These are phyloP conservation scores for Candida germanica DNA, from an alignment of 805 yeast species.

Conservation along the genomic window DNA sequence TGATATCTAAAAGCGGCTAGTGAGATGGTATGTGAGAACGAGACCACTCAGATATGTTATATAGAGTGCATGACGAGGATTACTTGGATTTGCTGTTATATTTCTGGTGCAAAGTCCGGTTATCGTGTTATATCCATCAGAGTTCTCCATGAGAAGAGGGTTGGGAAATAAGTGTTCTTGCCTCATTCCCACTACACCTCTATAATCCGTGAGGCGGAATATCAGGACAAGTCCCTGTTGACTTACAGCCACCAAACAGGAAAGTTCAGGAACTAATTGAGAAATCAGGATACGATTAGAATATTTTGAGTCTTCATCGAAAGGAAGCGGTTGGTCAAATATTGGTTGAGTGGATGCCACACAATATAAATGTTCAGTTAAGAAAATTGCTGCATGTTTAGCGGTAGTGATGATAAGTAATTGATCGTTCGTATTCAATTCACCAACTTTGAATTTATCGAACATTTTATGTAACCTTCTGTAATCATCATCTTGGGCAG, in stretches of 20 bases:
- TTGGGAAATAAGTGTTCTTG: slow-evolving; percentile 43
- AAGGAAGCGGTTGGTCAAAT: slow-evolving; percentile 37
- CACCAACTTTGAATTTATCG: slow-evolving; percentile 1
- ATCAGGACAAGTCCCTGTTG: slow-evolving; percentile 39
- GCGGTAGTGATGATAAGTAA: slow-evolving; percentile 41
- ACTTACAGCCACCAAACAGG: slow-evolving; percentile 30
- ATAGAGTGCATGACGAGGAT: slow-evolving; percentile 29
- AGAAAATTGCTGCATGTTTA: slow-evolving; percentile 42
- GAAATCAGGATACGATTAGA: slow-evolving; percentile 37
- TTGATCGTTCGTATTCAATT: slow-evolving; percentile 9
- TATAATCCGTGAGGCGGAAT: slow-evolving; percentile 33
- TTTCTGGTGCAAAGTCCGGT: slow-evolving; percentile 27
- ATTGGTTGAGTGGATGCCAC: slow-evolving; percentile 43
- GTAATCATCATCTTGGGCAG: slow-evolving; percentile 33
- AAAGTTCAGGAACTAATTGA: slow-evolving; percentile 32
- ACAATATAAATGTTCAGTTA: slow-evolving; percentile 45
- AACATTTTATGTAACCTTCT: slow-evolving; percentile 28
- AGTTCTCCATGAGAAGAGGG: slow-evolving; percentile 25
- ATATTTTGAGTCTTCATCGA: slow-evolving; percentile 32
- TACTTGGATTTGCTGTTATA: slow-evolving; percentile 13
- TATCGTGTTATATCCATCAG: slow-evolving; percentile 29
- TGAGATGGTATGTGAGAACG: slow-evolving; percentile 21
- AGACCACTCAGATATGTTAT: slow-evolving; percentile 35
- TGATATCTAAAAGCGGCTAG: no score
- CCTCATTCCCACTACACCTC: slow-evolving; percentile 40